phyloP scores from a whole-genome alignment of 768 basidiomycete genomes.

The Rhizopogon salebrosus region DNA sequence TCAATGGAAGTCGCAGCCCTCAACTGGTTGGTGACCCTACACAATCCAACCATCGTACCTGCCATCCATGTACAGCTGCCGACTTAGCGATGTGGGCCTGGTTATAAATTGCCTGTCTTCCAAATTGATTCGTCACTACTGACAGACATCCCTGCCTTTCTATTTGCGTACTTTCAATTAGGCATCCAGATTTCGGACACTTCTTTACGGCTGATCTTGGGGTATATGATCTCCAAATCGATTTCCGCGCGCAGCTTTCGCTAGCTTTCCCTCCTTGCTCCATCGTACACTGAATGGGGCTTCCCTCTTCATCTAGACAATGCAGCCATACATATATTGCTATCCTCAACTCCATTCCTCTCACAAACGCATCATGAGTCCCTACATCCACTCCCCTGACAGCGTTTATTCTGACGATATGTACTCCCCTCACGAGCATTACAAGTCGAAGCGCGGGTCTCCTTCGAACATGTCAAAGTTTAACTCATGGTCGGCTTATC shows the following conservation, averaged over 20 bases:
- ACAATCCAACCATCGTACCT: constrained; percentile 17
- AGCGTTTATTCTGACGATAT: constrained; percentile 16
- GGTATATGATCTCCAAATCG: constrained; percentile 26
- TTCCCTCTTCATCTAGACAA: constrained; percentile 5
- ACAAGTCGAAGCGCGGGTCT: constrained; percentile 17
- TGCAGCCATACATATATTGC: constrained; percentile 28
- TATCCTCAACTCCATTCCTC: constrained; percentile 18
- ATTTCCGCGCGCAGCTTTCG: constrained; percentile 19
- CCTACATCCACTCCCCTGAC: constrained; percentile 14
- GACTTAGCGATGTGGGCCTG: constrained; percentile 17
- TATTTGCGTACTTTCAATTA: constrained; percentile 6
- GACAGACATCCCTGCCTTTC: constrained; percentile 23
- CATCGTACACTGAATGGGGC: constrained; percentile 15
- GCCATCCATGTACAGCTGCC: constrained; percentile 19
- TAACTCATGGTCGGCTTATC: constrained; percentile 17
- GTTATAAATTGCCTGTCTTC: constrained; percentile 26
- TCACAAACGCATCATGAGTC: constrained; percentile 22
- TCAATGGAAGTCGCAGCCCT: constrained; percentile 30
- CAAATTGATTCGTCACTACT: constrained; percentile 17
- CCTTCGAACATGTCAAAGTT: constrained; percentile 3
- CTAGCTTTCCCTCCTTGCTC: constrained; percentile 10
- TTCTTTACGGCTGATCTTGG: constrained; percentile 19
- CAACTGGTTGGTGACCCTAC: constrained; percentile 20
- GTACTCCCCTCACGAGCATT: constrained; percentile 18
- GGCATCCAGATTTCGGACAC: constrained; percentile 13